phyloP scores from a whole-genome alignment of 1,139 yeast genomes.

The Hyphopichia buzzinii region DNA sequence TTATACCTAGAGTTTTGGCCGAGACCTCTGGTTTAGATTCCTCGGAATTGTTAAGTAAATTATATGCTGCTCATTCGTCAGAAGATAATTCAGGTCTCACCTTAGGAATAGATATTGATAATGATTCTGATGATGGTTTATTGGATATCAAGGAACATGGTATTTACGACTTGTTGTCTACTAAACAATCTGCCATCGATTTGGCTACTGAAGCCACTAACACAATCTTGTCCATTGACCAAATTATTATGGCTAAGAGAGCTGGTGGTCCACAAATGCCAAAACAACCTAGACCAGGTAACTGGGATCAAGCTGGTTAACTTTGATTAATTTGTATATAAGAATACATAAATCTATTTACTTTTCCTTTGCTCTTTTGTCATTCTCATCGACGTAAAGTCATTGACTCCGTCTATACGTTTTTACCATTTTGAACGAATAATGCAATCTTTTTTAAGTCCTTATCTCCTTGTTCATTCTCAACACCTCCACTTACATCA shows the following conservation, averaged over 20 bases:
- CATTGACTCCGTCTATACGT: slow-evolving; percentile 2
- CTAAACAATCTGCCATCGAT: slow-evolving; percentile 83
- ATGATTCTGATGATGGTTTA: slow-evolving; percentile 62
- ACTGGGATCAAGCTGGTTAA: slow-evolving; percentile 95
- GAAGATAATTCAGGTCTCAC: slow-evolving; percentile 28
- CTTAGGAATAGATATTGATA: slow-evolving; percentile 74
- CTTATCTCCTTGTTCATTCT: slow-evolving; percentile 63
- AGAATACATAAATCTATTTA: neutral
- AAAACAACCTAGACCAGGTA: slow-evolving; percentile 83
- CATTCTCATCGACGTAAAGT: neutral
- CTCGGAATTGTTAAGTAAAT: slow-evolving; percentile 79
- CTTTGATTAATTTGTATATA: slow-evolving; percentile 1
- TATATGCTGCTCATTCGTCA: slow-evolving; percentile 79
- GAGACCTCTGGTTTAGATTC: slow-evolving; percentile 94
- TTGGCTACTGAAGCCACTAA: slow-evolving; percentile 95
- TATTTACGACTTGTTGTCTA: slow-evolving; percentile 74
- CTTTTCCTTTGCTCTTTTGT: neutral
- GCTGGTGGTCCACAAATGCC: slow-evolving; percentile 98
- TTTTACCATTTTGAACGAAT: slow-evolving; percentile 53
- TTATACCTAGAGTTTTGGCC: slow-evolving; percentile 86
- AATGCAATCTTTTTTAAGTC: slow-evolving; percentile 57
- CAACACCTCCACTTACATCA: slow-evolving; percentile 96
- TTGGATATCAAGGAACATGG: slow-evolving; percentile 68
- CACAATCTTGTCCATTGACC: slow-evolving; percentile 87
- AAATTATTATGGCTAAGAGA: slow-evolving; percentile 89